Evolutionary conservation across 805 yeast species (phyloP).

Genomic region (Metschnikowia borealis): DNA sequence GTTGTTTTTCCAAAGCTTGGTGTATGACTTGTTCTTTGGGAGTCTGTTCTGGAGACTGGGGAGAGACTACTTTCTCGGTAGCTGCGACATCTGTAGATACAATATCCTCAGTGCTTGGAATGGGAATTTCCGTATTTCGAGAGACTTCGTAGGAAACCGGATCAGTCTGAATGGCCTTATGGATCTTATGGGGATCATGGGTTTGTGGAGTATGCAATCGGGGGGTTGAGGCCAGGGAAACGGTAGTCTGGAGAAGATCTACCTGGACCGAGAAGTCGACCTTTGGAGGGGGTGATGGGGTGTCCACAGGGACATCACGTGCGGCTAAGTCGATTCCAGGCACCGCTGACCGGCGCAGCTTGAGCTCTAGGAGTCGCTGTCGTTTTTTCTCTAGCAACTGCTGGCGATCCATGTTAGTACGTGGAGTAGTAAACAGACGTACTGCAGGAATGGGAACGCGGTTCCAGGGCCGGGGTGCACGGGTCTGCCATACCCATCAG

Average conservation of each 20-base stretch:
- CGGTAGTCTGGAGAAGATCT: constrained; percentile 13
- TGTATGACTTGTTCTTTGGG: background rate
- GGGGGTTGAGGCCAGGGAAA: background rate
- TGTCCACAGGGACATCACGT: constrained; percentile 4
- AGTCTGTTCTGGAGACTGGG: background rate
- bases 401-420: constrained; percentile 31
- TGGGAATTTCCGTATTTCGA: too few relatives aligned
- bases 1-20: constrained; percentile 1
- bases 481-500: background rate
- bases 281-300: constrained; percentile 1
- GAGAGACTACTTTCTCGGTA: too few relatives aligned
- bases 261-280: constrained; percentile 30
- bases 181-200: constrained; percentile 10
- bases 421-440: constrained; percentile 9
- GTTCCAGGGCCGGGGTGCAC: background rate
- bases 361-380: constrained; percentile 29
- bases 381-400: constrained; percentile 38
- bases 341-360: constrained; percentile 20
- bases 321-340: constrained; percentile 12
- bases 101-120: too few relatives aligned
- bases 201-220: background rate
- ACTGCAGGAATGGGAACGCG: constrained; percentile 10
- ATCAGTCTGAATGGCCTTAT: constrained; percentile 24
- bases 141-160: too few relatives aligned
- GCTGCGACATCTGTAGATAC: too few relatives aligned